Conservation (phyloP, 2,329 filamentous ascomycete genomes). For the Harringtonia lauricola region DNA sequence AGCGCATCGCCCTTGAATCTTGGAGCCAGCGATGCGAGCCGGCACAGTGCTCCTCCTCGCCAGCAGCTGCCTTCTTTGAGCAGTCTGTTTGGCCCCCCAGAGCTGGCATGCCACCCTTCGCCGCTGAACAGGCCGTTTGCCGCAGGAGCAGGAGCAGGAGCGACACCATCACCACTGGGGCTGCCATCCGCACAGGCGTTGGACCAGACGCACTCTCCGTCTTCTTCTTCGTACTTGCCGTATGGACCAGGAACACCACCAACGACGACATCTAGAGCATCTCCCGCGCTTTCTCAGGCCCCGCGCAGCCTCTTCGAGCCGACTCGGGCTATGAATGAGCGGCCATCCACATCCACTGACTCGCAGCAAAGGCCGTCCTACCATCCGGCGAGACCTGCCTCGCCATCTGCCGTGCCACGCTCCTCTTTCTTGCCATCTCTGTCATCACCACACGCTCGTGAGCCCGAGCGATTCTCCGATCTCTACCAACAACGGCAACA, state of each 20-base stretch:
- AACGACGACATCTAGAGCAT: background rate
- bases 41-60: conserved; percentile 18
- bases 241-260: background rate
- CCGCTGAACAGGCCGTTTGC: conserved; percentile 33
- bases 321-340: conserved; percentile 15
- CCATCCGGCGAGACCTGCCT: background rate
- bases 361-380: conserved; percentile 4
- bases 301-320: conserved; percentile 12
- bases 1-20: conserved; percentile 18
- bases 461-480: too few relatives aligned
- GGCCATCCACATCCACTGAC: background rate
- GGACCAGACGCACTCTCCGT: conserved; percentile 25
- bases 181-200: conserved; percentile 7
- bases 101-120: conserved; percentile 33
- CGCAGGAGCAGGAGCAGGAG: conserved; percentile 13
- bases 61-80: conserved; percentile 45
- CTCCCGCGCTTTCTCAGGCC: conserved; percentile 17
- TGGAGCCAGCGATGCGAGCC: conserved; percentile 15
- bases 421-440: background rate
- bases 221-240: conserved; percentile 33
- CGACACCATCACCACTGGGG: background rate
- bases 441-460: background rate
- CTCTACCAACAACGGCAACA: background rate
- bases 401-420: background rate
- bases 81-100: conserved; percentile 42